phyloP scores from a whole-genome alignment of 1,139 yeast species.

The Magnusiomyces suaveolens region DNA sequence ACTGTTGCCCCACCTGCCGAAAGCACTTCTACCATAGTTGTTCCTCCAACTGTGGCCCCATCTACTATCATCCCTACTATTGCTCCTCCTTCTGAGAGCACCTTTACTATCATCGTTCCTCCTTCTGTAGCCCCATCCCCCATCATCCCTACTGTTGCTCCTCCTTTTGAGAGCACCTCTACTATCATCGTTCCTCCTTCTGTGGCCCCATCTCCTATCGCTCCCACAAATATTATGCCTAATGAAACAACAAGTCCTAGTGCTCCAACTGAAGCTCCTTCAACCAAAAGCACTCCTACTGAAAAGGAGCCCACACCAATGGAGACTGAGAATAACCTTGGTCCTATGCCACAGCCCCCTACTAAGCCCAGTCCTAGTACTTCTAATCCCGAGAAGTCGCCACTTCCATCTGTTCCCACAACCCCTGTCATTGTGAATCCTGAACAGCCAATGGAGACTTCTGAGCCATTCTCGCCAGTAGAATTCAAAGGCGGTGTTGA shows the following conservation, averaged over 20 bases:
- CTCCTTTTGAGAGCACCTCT: too few species aligned
- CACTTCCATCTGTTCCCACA: not conserved
- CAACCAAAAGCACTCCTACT: not conserved
- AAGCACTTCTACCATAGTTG: too few species aligned
- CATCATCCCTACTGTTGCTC: too few species aligned
- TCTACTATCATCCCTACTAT: not conserved
- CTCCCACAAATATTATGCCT: too few species aligned
- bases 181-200: too few species aligned
- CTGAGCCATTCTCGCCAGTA: not conserved
- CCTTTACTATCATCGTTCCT: not conserved
- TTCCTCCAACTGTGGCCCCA: too few species aligned
- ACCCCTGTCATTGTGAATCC: not conserved
- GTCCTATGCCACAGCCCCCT: not conserved
- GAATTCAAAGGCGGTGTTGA: not conserved
- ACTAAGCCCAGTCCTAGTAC: not conserved
- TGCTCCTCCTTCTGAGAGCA: not conserved
- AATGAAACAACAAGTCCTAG: too few species aligned
- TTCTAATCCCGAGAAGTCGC: not conserved
- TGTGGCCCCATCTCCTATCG: not conserved
- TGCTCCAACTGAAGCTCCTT: too few species aligned
- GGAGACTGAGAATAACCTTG: not conserved
- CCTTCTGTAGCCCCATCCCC: too few species aligned
- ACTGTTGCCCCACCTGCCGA: not conserved
- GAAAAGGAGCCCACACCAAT: not conserved
- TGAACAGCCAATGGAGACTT: not conserved